Conservation (phyloP, 768 basidiomycete genomes). For the Hypholoma fasciculare region DNA sequence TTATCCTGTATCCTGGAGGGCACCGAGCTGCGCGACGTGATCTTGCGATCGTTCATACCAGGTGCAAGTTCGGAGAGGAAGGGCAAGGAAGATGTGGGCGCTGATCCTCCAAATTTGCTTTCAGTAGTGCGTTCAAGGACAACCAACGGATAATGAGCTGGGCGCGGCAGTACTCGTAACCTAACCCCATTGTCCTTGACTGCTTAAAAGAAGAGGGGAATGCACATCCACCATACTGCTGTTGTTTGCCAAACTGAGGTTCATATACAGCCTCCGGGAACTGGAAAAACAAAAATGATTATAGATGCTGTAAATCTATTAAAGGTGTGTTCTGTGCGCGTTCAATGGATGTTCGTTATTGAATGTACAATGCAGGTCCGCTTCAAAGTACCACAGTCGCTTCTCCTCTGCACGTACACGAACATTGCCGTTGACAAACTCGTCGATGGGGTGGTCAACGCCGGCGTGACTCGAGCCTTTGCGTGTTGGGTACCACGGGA, state of each 20-base stretch:
- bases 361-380: conserved; percentile 46
- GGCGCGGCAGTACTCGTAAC: conserved; percentile 65
- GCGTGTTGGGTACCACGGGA: conserved; percentile 68
- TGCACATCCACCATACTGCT: conserved; percentile 22
- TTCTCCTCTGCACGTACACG: conserved; percentile 93
- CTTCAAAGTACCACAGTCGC: conserved; percentile 80
- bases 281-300: conserved; percentile 92
- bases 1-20: conserved; percentile 68
- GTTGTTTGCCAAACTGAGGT: conserved; percentile 4
- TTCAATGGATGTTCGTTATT: not conserved
- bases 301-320: conserved; percentile 82
- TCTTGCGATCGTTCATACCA: conserved; percentile 57
- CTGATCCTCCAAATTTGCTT: conserved; percentile 22
- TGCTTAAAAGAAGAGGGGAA: conserved; percentile 78
- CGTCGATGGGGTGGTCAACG: conserved; percentile 65
- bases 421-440: conserved; percentile 97
- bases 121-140: conserved; percentile 54
- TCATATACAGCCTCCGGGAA: conserved; percentile 76
- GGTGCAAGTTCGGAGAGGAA: conserved; percentile 20
- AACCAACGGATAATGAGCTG: conserved; percentile 83
- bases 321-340: not conserved
- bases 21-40: conserved; percentile 68
- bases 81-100: conserved; percentile 17
- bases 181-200: conserved; percentile 63
- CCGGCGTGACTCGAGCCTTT: conserved; percentile 72